Base-by-base conservation (phyloP, 805 yeast species). In the Ogataea sp. region DNA sequence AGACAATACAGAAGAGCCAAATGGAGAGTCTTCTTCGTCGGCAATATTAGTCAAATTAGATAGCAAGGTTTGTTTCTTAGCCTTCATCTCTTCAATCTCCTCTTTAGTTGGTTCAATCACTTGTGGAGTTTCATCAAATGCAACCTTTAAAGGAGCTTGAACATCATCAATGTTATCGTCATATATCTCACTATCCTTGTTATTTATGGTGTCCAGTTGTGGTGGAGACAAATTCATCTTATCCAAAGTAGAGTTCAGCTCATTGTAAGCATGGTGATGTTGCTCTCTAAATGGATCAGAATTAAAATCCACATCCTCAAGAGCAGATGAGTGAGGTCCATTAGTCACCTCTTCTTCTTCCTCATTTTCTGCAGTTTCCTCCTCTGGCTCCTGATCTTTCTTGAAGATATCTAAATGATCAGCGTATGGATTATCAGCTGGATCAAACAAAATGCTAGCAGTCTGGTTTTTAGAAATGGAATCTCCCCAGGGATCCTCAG, bases 401-500 rank as follows among this genome's bases (percentile, higher is more conserved):
- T 46, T 34, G 17, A 45, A 39, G 39, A 51, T 43, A 39, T 36
- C 45, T 39, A 43, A 49, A 47, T 7, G 32, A 23, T 47, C 42
- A 1, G 49, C 47, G 31, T 49, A 49, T 25, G 56, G 53, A 43
- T 49, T 47, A 21, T 52, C 50, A 7, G 46, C 39, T 31, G 36
- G 20, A 27, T 43, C 20, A 34, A 52, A 46, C 25, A 52, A 41
- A 18, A 47, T 50, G 20, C 53, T 48, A 17, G 53, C 49, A 7
- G 51, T 46, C 3, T 65, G 59, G 28, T 55, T 57, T 2, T 74
- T 58, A 13, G 72, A 55, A 13, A 73, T 55, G 3, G 68, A 73
- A 47, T 78, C 84, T 41, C 71, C 83, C 85, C 84, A 79, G 7
- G 37, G 37, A n/a, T 35, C 37, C 3, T 34, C 37, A 17, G 28